Base-by-base conservation (phyloP, 164 flowering plant species). In the Dillenia turbinata region DNA sequence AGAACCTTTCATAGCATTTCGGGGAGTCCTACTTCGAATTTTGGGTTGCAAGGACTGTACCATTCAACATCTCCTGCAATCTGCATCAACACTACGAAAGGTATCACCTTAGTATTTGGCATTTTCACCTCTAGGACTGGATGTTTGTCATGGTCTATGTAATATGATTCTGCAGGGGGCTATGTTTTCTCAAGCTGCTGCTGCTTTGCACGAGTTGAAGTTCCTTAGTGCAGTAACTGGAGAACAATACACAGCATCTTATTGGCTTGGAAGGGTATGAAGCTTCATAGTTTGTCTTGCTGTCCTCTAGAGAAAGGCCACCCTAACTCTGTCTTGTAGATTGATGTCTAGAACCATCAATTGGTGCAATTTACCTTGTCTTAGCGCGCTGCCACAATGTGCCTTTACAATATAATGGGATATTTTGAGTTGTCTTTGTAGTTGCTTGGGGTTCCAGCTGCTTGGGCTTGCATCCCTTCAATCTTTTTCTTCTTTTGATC, bases 11-110 rank as follows among this genome's bases (percentile, higher is more conserved):
- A 79, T 90, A 57, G 92, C 97, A 59, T 94, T 94, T 71, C 81
- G 98, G 73, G 77, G 88, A 70, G 84, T 89, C 59, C 74, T 94
- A 47, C 95, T 94, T 75, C 91, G 86, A 68, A 75, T 89, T 60
- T 78, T 94, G 75, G 70, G 78, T 67, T 83, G 91, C 70, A 70
- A 71, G 47, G 86, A 81, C 14, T 75, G 77, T 71, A 77, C 67
- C 22, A 58, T 81, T 60, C 81, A 86, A 64, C 89, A 94, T 81
- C 91, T 89, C 71, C 62, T 87, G 76, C 85, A 94, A 65, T 83
- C 97, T 54, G 87, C 92, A 46, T 83, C 95, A 33, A 78, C 79
- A 66, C 94, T 94, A 73, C 97, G 98, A 7, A 90, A 94, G 98
- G 98, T 94, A 73, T 56, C 49, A 52, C 68, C 51, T 40, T 46